phyloP scores from a whole-genome alignment of 495 filamentous ascomycete species.

The Trichoderma erinaceum region DNA sequence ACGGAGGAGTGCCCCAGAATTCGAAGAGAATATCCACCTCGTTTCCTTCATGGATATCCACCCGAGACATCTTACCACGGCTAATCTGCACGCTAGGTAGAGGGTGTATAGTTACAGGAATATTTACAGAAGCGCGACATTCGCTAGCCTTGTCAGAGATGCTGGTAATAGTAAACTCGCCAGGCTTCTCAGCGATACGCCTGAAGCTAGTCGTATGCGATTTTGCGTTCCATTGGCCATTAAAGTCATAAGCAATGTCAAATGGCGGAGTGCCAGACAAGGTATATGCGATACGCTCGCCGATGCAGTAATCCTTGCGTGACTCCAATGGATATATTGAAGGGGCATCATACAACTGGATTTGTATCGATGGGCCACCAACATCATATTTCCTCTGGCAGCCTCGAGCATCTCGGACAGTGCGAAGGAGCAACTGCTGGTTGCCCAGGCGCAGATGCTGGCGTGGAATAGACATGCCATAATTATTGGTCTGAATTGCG shows the following conservation, averaged over 20 bases:
- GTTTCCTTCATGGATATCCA: conserved; percentile 94
- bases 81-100: conserved; percentile 87
- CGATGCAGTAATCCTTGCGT: conserved; percentile 88
- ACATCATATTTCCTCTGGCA: conserved; percentile 67
- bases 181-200: conserved; percentile 83
- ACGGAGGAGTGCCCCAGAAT: conserved; percentile 91
- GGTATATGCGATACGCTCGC: conserved; percentile 84
- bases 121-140: conserved; percentile 70
- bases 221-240: conserved; percentile 70
- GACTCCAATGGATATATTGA: conserved; percentile 80
- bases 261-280: conserved; percentile 86
- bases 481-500: conserved; percentile 63
- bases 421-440: conserved; percentile 79
- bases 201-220: conserved; percentile 73
- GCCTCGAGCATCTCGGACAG: conserved; percentile 77
- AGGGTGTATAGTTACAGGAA: conserved; percentile 77
- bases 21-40: conserved; percentile 88
- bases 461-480: conserved; percentile 77
- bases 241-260: conserved; percentile 85
- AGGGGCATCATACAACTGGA: conserved; percentile 86
- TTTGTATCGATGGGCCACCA: conserved; percentile 66
- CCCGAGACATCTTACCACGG: conserved; percentile 65
- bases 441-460: conserved; percentile 74
- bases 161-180: conserved; percentile 78
- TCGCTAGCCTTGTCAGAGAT: conserved; percentile 75